Percentiles rank a stretch among this genome's conserved stretches.
Evolutionary conservation across 768 basidiomycete genomes (phyloP).

Genomic region (Hydnomerulius pinastri): DNA sequence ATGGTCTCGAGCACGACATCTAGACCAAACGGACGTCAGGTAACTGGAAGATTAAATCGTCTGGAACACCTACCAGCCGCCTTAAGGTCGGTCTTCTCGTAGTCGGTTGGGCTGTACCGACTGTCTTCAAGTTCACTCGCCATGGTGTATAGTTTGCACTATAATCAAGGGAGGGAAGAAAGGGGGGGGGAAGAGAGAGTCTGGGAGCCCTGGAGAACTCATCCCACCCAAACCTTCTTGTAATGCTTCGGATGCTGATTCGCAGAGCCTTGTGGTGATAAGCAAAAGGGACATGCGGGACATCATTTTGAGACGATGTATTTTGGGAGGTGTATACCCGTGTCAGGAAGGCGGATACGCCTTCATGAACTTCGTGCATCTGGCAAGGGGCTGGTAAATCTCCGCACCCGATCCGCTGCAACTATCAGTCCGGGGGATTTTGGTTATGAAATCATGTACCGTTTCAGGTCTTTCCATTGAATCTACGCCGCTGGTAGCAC

Average conservation of each 20-base stretch:
- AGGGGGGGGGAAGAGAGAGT: background rate
- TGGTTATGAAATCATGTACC: background rate
- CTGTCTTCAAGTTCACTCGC: background rate
- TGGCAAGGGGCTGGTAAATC: background rate
- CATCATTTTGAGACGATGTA: background rate
- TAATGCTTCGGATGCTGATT: constrained; percentile 1
- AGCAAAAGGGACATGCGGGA: background rate
- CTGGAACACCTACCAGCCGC: constrained; percentile 4
- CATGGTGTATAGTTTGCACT: constrained; percentile 15
- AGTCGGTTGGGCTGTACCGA: constrained; percentile 6
- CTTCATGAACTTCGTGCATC: too few species aligned
- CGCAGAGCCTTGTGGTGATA: constrained; percentile 3
- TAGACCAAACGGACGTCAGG: background rate
- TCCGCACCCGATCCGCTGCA: background rate
- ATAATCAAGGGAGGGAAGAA: background rate
- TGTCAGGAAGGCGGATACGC: background rate
- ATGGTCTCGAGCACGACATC: constrained; percentile 3
- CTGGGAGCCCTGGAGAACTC: background rate
- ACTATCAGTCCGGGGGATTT: background rate
- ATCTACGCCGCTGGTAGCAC: too few species aligned
- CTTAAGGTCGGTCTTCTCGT: constrained; percentile 15
- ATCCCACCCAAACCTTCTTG: background rate
- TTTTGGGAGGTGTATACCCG: background rate
- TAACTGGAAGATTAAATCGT: background rate
- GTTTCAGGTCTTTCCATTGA: background rate